These are phyloP conservation scores for Diacronema lutheri DNA, from an alignment of 78 protist species.

Conservation along the genomic window DNA sequence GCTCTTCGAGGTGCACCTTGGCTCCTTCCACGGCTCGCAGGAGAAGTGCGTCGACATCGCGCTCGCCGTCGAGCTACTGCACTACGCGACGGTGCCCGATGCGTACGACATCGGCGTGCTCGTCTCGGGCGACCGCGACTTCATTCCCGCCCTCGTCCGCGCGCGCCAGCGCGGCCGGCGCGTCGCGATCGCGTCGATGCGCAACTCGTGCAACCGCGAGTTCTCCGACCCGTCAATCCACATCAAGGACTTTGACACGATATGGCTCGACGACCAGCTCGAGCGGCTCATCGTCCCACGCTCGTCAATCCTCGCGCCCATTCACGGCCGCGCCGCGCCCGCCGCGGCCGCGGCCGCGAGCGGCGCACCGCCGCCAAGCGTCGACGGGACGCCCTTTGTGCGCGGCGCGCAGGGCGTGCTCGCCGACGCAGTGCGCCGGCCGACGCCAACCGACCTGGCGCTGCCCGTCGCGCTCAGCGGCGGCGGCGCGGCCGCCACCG, in stretches of 20 bases:
- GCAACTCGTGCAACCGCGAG: neutral
- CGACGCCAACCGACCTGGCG: no score
- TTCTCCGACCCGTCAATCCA: neutral
- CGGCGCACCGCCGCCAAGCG: no score
- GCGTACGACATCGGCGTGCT: constrained; percentile 4
- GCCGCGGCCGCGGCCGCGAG: no score
- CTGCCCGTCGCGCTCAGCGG: no score
- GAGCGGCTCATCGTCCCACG: neutral
- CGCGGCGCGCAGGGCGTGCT: no score
- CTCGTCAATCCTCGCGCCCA: no score
- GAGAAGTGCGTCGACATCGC: constrained; percentile 29
- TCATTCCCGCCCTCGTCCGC: constrained; percentile 1
- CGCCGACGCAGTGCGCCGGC: no score
- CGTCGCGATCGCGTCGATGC: constrained; percentile 12
- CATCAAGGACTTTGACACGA: neutral
- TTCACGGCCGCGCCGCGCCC: no score
- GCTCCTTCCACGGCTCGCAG: neutral
- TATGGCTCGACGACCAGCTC: neutral
- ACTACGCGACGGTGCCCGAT: neutral
- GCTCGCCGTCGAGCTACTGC: constrained; percentile 20
- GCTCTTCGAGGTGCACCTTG: neutral
- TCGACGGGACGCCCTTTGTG: no score
- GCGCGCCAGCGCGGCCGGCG: neutral
- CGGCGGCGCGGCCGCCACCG: no score
- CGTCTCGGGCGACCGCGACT: constrained; percentile 19